Conservation (phyloP, 2,329 filamentous ascomycete genomes). For the Diaporthe sp. region DNA sequence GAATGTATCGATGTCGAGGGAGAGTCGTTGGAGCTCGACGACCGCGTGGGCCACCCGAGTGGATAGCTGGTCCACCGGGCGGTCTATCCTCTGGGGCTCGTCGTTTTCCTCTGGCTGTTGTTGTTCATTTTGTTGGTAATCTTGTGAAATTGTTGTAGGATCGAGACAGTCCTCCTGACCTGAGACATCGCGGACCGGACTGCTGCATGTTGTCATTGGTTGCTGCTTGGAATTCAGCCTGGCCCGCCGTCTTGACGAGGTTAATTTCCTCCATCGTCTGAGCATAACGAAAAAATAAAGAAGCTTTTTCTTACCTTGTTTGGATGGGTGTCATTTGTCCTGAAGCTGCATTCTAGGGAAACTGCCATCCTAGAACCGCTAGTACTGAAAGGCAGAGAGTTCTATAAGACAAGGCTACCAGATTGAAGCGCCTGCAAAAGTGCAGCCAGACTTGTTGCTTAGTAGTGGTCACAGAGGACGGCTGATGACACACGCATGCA, state of each 20-base stretch:
- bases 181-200: not conserved
- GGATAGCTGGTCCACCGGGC: not conserved
- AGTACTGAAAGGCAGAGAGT: not conserved
- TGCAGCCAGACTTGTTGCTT: not conserved
- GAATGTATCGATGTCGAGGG: constrained; percentile 8
- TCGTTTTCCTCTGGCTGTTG: not conserved
- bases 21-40: constrained; percentile 3
- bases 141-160: not conserved
- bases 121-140: not conserved
- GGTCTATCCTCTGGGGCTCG: not conserved
- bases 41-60: not conserved
- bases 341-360: not conserved
- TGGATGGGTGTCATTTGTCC: not conserved
- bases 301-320: constrained; percentile 4
- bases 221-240: constrained; percentile 23
- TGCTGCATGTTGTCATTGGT: not conserved
- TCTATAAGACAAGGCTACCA: not conserved
- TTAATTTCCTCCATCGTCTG: constrained; percentile 4
- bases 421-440: not conserved
- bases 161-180: not conserved
- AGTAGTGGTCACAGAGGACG: not conserved
- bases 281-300: not conserved
- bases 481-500: constrained; percentile 8
- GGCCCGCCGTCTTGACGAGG: not conserved
- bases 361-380: not conserved